These are phyloP conservation scores for Gracilaria vermiculophylla DNA, from an alignment of 23 red algal species.

Conservation along the genomic window DNA sequence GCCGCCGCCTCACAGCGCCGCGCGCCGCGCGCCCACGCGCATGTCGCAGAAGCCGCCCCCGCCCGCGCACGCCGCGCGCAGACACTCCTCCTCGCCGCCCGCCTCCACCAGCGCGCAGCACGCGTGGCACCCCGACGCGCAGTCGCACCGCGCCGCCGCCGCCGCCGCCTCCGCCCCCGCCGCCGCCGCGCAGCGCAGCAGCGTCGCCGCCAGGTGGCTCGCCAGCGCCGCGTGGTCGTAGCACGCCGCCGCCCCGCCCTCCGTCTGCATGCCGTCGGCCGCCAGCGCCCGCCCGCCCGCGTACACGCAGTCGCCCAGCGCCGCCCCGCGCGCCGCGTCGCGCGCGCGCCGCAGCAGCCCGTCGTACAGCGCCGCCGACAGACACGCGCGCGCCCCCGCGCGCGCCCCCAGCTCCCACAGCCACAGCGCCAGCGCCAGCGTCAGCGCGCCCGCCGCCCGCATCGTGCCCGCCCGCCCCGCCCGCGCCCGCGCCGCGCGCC, in stretches of 20 bases:
- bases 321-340: neutral
- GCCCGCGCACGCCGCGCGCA: neutral
- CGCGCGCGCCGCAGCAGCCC: neutral
- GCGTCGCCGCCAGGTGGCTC: neutral
- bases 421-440: no score
- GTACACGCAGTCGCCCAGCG: neutral
- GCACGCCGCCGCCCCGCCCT: neutral
- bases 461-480: no score
- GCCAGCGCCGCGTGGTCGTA: neutral
- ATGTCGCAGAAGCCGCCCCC: neutral
- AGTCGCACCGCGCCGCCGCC: neutral
- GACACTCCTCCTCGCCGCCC: neutral
- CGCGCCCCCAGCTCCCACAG: neutral
- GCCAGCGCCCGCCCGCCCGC: neutral
- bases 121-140: neutral
- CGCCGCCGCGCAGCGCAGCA: neutral
- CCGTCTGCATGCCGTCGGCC: neutral
- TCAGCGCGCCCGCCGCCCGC: no score
- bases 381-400: neutral
- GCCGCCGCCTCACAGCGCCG: neutral
- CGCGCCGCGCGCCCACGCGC: neutral
- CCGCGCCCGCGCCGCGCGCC: no score
- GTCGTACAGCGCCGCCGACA: neutral
- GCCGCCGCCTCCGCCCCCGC: neutral
- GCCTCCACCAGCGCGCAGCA: neutral